A percentile compares a stretch with the other conserved stretches of the same genome.
Conservation (phyloP, 768 basidiomycete species). For the Phlebiopsis flavidoalba region DNA sequence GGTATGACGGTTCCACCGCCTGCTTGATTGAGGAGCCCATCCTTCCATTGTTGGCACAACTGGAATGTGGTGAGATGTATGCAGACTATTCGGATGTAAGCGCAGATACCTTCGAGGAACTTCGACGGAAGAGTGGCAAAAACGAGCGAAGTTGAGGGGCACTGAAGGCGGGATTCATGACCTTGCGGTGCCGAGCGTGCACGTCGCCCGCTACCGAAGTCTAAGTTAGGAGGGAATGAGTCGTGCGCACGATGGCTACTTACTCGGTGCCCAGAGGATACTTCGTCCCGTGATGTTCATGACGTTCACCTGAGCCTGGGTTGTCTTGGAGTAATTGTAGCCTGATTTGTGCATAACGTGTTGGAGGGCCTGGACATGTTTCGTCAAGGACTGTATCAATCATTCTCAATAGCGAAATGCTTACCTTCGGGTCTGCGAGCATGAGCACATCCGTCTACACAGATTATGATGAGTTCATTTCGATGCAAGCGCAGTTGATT, state of each 20-base stretch:
- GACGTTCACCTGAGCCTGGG: background rate
- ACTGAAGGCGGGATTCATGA: slow-evolving; percentile 32
- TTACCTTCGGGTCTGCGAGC: slow-evolving; percentile 4
- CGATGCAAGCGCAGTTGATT: background rate
- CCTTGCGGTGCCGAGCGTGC: slow-evolving; percentile 28
- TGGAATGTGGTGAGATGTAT: background rate
- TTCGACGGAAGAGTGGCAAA: slow-evolving; percentile 21
- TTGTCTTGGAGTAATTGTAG: slow-evolving; percentile 12
- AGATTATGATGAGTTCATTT: background rate
- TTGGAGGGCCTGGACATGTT: slow-evolving; percentile 8
- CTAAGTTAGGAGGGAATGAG: background rate
- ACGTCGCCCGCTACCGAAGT: slow-evolving; percentile 14
- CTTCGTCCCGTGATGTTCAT: slow-evolving; percentile 5
- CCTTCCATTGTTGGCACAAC: slow-evolving; percentile 11
- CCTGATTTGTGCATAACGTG: slow-evolving; percentile 12
- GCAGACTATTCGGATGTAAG: background rate
- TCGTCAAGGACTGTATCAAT: background rate
- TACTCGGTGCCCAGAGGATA: slow-evolving; percentile 9
- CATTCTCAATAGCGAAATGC: too few species aligned
- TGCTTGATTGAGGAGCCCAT: slow-evolving; percentile 36
- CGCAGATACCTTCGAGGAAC: slow-evolving; percentile 13
- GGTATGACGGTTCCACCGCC: slow-evolving; percentile 17
- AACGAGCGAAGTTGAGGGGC: slow-evolving; percentile 21
- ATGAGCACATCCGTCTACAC: background rate
- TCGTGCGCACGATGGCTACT: background rate